phyloP scores from a whole-genome alignment of 2,329 filamentous ascomycete genomes.

The Cryphonectria naterciae region DNA sequence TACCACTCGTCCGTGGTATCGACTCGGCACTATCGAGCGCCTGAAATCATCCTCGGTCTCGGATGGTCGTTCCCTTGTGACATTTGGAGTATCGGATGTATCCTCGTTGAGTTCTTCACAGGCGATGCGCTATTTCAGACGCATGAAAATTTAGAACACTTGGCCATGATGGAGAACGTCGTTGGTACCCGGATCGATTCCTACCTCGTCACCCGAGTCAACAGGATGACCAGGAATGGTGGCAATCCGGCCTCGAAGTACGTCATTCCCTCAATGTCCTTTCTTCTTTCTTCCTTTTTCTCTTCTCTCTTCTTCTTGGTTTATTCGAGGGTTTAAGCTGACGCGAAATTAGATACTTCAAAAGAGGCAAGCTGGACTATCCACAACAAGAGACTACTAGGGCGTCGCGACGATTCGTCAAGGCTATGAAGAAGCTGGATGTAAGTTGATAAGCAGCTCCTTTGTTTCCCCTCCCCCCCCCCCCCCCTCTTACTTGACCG shows the following conservation, averaged over 20 bases:
- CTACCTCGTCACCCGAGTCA: slow-evolving; percentile 60
- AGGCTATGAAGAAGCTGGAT: slow-evolving; percentile 70
- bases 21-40: slow-evolving; percentile 70
- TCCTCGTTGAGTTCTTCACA: slow-evolving; percentile 73
- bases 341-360: slow-evolving; percentile 62
- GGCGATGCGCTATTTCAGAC: slow-evolving; percentile 74
- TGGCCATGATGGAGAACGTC: slow-evolving; percentile 77
- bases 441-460: slow-evolving; percentile 48
- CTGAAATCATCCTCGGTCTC: slow-evolving; percentile 71
- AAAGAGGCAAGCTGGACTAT: slow-evolving; percentile 67
- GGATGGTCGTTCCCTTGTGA: slow-evolving; percentile 75
- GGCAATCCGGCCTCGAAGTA: slow-evolving; percentile 69
- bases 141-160: slow-evolving; percentile 72
- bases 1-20: slow-evolving; percentile 75
- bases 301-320: not conserved
- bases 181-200: slow-evolving; percentile 63
- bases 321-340: slow-evolving; percentile 32
- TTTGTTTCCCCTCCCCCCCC: no score
- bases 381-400: slow-evolving; percentile 66
- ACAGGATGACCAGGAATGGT: slow-evolving; percentile 60
- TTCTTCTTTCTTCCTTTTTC: not conserved
- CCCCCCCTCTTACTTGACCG: not conserved
- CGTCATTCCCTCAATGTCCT: slow-evolving; percentile 16
- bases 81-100: slow-evolving; percentile 76
- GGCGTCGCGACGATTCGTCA: slow-evolving; percentile 68